Evolutionary conservation across 2,329 filamentous ascomycete species (phyloP).

Genomic region (Phyllosticta citrichinensis): DNA sequence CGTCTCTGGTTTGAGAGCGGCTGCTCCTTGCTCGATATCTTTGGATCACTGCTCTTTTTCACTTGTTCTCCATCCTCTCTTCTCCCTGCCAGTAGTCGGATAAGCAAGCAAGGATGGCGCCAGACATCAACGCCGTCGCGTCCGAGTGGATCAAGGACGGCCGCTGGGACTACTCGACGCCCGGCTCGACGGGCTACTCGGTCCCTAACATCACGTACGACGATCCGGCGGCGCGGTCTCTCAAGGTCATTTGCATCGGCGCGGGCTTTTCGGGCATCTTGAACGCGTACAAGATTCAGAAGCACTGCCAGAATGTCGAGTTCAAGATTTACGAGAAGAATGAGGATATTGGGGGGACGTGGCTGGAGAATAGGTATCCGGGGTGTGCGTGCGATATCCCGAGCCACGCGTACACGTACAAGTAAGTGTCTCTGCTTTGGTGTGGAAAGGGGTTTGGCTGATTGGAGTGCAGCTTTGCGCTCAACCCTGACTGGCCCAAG

Average conservation of each 20-base stretch:
- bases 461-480: constrained; percentile 23
- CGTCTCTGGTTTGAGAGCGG: not conserved
- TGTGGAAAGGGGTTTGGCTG: not conserved
- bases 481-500: constrained; percentile 38
- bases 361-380: constrained; percentile 35
- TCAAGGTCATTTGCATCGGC: constrained; percentile 40
- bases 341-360: constrained; percentile 34
- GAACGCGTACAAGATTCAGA: constrained; percentile 39
- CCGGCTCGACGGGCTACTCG: constrained; percentile 32
- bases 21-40: not conserved
- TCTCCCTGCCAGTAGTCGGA: not conserved
- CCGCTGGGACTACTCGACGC: constrained; percentile 34
- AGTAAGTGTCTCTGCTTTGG: not conserved
- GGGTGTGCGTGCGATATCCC: constrained; percentile 38
- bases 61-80: not conserved
- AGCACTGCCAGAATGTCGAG: constrained; percentile 35
- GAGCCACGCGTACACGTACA: constrained; percentile 35
- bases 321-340: constrained; percentile 42
- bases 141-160: constrained; percentile 16
- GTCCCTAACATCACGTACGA: constrained; percentile 31
- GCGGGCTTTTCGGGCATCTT: constrained; percentile 39
- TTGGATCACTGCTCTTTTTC: not conserved
- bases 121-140: constrained; percentile 31
- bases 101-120: constrained; percentile 24
- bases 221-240: constrained; percentile 32